Evolutionary conservation across 75 land plant genomes (phyloP).

Genomic region (Ceratopteris richardii): DNA sequence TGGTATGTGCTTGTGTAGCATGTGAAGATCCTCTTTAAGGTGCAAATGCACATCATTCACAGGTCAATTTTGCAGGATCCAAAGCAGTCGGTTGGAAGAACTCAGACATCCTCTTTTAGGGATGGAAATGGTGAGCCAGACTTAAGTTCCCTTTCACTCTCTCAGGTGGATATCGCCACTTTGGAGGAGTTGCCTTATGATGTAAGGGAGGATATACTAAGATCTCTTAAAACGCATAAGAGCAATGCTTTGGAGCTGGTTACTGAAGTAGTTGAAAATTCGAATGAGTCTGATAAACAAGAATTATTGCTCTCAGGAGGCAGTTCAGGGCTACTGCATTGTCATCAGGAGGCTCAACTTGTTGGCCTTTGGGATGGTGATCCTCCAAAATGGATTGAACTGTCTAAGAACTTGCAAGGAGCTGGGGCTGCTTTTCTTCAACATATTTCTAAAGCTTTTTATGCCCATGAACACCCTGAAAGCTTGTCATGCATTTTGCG

Average conservation of each 20-base stretch:
- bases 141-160: slow-evolving; percentile 18
- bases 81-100: too few species aligned
- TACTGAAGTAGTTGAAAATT: background rate
- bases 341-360: too few species aligned
- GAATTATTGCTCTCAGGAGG: too few species aligned
- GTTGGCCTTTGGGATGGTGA: slow-evolving; percentile 47
- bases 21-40: too few species aligned
- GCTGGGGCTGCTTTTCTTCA: slow-evolving; percentile 3
- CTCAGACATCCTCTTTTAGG: too few species aligned
- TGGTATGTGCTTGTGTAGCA: too few species aligned
- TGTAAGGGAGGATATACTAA: slow-evolving; percentile 27
- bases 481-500: too few species aligned
- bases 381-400: slow-evolving; percentile 56
- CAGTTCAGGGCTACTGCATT: too few species aligned
- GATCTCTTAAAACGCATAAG: slow-evolving; percentile 38
- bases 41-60: too few species aligned
- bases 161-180: slow-evolving; percentile 39
- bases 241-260: background rate
- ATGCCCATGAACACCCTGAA: too few species aligned
- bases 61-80: too few species aligned
- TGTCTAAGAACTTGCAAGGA: slow-evolving; percentile 8
- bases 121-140: background rate
- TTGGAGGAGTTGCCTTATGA: slow-evolving; percentile 41
- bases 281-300: background rate
- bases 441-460: background rate